Base-by-base conservation (phyloP, 345 rosid genomes). In the Dimocarpus longan region DNA sequence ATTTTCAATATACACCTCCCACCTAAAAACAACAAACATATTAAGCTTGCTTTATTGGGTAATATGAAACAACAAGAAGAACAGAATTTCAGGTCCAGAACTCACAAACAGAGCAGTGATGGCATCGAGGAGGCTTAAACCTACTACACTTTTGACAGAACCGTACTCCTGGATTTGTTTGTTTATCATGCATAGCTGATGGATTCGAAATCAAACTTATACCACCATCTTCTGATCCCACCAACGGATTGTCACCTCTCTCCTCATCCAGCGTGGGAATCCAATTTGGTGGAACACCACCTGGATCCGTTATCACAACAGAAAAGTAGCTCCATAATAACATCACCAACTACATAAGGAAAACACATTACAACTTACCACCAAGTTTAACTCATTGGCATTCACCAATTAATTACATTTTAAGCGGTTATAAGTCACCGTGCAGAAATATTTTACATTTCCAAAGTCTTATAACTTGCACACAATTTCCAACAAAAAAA, bases 91-190 rank as follows among this genome's bases (percentile, higher is more conserved):
- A 68, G 5, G 3, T 11, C 62, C 59, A 75, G 37, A 73, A 88
- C 97, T 88, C 87, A 93, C 95, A 93, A 80, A 91, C 89, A 76
- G 97, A 91, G 78, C 95, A 93, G 78, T 93, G 97, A 78, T 93
- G 97, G 82, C 90, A 79, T 48, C 95, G 92, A 74, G 93, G 91
- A 42, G 94, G 96, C 80, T 89, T 92, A 75, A 83, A 82, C 50
- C 86, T 90, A 75, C 88, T 87, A 83, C 98, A 93, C 76, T 92
- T 93, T 26, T 89, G 84, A 79, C 98, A 93, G 68, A 83, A 86
- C 46, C 95, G 89, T 66, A 81, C 77, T 78, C 67, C 78, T 73
- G 75, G 88, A 83, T 84, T 19, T 10, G 79, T 74, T 10, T 79
- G 84, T 63, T 82, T 88, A 66, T 82, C 84, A 59, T 57, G 79